These are phyloP conservation scores for Acanthamoeba lenticulata DNA, from an alignment of 208 protist species.

Conservation along the genomic window DNA sequence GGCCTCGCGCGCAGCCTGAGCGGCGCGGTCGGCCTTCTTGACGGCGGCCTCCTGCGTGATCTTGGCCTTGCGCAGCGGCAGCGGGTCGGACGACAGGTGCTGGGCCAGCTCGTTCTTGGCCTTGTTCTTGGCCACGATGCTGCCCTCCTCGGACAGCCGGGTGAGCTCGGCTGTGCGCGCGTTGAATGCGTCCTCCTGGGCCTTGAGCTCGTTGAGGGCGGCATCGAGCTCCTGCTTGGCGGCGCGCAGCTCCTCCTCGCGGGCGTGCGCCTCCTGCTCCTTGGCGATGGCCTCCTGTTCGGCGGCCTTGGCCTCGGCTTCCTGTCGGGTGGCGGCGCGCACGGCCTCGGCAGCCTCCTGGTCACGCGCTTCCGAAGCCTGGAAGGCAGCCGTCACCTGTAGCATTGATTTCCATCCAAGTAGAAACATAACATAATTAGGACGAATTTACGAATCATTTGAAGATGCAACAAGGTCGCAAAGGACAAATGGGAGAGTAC, in stretches of 20 bases:
- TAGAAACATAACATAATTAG: neutral
- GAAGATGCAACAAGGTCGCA: neutral
- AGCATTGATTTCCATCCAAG: neutral
- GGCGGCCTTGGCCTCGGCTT: constrained; percentile 29
- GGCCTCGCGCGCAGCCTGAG: constrained; percentile 61
- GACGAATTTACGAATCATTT: neutral
- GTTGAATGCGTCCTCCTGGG: constrained; percentile 72
- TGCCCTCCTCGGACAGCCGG: constrained; percentile 38
- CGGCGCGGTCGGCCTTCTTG: constrained; percentile 70
- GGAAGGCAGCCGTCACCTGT: constrained; percentile 7
- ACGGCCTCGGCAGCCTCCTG: neutral
- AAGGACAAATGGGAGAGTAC: neutral
- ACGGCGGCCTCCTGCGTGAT: constrained; percentile 69
- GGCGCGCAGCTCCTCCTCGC: constrained; percentile 20
- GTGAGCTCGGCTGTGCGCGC: constrained; percentile 53
- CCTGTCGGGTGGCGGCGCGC: neutral
- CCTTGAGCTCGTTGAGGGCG: constrained; percentile 69
- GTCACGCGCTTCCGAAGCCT: constrained; percentile 18
- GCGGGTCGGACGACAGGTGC: constrained; percentile 52
- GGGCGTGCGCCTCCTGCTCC: neutral
- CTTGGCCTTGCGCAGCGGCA: constrained; percentile 47
- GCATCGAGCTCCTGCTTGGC: constrained; percentile 69
- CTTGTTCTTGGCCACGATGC: constrained; percentile 34
- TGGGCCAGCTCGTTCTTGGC: constrained; percentile 72
- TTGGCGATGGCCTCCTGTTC: neutral